Evolutionary conservation across 2,329 filamentous ascomycete genomes (phyloP), one percentile per base, ranked within the genome.

Genomic region (Colletotrichum nymphaeae): DNA sequence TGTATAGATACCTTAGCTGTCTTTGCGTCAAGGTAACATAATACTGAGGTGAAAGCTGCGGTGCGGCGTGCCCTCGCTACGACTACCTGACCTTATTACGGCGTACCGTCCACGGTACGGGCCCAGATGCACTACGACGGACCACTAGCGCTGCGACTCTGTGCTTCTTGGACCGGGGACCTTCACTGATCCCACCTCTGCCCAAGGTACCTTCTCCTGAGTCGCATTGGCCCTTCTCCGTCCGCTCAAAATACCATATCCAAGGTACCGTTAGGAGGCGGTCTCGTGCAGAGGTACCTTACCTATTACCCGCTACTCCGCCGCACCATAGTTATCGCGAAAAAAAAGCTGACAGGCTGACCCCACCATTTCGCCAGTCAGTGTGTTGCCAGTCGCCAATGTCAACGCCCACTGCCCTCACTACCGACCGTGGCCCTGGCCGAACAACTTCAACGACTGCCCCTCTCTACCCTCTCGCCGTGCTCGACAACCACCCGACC

Each of bases 271-370:
- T 22, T 49, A 5, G 42, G 42, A 49, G 8, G 42, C 42, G 42
- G 19, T 49, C 42, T 49, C 42, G 42, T 49, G 16, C 67, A 59
- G 28, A 72, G 53, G 69, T 60, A 55, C 66, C 19, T 55, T 46
- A 28, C 35, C 35, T 72, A 56, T 55, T 46, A 35, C 59, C 42
- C 66, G 69, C 69, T 72, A 63, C 67, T 72, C 65, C 69, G 59
- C 70, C 71, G 71, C 71, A 71, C 71, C 67, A 73, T 66, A 73
- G 71, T 73, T 71, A 73, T 73, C 71, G 71, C 71, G 73, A 74
- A 74, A 74, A 63, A 74, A 74, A 74, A 67, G 73, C 73, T 74
- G 70, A 70, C 69, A 74, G 65, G 73, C 64, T 55, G 70, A 74
- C 69, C 69, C 73, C 73, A 73, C 73, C 73, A 74, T 69, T 73